A percentile compares a stretch with the other conserved stretches of the same genome.
phyloP scores from a whole-genome alignment of 169 alveolate genomes.

The Eimeria maxima region DNA sequence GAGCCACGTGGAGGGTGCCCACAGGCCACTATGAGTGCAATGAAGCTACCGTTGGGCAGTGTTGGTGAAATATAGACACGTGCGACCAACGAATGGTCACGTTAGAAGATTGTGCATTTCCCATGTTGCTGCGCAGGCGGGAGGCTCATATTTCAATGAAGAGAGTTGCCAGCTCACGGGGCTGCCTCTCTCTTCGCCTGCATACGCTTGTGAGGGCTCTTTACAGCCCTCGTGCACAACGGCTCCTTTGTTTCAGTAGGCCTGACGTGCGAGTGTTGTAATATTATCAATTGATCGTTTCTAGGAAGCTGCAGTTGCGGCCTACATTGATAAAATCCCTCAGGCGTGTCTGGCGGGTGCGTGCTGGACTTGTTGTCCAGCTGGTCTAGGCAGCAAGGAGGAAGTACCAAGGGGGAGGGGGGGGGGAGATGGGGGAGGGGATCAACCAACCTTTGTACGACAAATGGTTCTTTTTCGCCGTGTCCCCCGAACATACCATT shows the following conservation, averaged over 20 bases:
- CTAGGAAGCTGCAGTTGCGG: conserved; percentile 42
- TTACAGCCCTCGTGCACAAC: conserved; percentile 59
- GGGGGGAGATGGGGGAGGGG: not conserved
- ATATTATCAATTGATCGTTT: not conserved
- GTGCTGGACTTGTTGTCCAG: conserved; percentile 22
- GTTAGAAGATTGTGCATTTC: not conserved
- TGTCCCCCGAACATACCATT: conserved; percentile 44
- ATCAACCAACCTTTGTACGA: not conserved
- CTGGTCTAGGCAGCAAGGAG: conserved; percentile 41
- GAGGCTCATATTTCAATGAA: conserved; percentile 72
- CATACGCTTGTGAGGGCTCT: conserved; percentile 48
- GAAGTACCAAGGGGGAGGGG: conserved; percentile 1
- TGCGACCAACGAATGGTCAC: not conserved
- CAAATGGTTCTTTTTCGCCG: conserved; percentile 35
- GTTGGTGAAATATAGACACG: not conserved
- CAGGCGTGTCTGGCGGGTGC: conserved; percentile 32
- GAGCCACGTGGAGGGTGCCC: not conserved
- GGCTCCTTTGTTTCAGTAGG: conserved; percentile 73
- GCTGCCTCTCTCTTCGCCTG: conserved; percentile 70
- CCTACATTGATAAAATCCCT: not conserved
- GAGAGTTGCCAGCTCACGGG: conserved; percentile 65
- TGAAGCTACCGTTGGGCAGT: not conserved
- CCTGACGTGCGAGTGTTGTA: conserved; percentile 28
- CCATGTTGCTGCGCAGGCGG: conserved; percentile 24
- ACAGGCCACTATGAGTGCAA: not conserved